phyloP scores from a whole-genome alignment of 495 filamentous ascomycete genomes.

The Tirmania nivea region DNA sequence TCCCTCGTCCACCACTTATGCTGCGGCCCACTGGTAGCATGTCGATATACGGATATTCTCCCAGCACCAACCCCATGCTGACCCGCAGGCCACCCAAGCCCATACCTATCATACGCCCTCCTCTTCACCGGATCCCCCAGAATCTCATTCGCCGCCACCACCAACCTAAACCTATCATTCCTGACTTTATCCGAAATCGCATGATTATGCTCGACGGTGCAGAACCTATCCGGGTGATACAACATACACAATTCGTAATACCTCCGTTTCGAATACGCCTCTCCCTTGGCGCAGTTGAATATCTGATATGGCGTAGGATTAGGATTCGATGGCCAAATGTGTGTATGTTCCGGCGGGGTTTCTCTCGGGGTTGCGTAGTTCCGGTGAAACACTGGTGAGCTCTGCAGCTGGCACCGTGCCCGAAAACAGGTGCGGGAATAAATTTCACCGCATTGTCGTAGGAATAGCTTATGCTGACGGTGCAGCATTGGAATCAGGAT shows the following conservation, averaged over 20 bases:
- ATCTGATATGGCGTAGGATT: conserved; percentile 84
- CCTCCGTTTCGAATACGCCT: conserved; percentile 53
- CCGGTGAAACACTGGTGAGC: too few species aligned
- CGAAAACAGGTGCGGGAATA: too few species aligned
- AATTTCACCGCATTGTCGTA: too few species aligned
- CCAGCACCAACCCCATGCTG: conserved; percentile 24
- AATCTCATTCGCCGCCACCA: conserved; percentile 71
- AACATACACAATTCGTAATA: conserved; percentile 86
- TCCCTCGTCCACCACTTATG: conserved; percentile 13
- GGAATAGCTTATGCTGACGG: too few species aligned
- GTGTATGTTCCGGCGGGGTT: conserved; percentile 2
- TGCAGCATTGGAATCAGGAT: too few species aligned
- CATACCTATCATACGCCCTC: conserved; percentile 58
- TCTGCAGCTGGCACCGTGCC: too few species aligned
- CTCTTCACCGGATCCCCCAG: conserved; percentile 66
- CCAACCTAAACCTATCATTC: conserved; percentile 67
- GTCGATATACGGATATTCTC: background rate
- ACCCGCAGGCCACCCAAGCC: conserved; percentile 44
- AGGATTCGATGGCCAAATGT: conserved; percentile 23
- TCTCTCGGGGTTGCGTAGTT: too few species aligned
- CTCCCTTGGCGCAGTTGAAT: conserved; percentile 33
- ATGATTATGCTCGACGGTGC: conserved; percentile 9
- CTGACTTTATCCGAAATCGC: conserved; percentile 31
- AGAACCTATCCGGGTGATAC: conserved; percentile 67
- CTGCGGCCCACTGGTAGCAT: background rate